A percentile compares a stretch with the other conserved stretches of the same genome.
phyloP scores from a whole-genome alignment of 345 rosid species.

The Syzygium oleosum region DNA sequence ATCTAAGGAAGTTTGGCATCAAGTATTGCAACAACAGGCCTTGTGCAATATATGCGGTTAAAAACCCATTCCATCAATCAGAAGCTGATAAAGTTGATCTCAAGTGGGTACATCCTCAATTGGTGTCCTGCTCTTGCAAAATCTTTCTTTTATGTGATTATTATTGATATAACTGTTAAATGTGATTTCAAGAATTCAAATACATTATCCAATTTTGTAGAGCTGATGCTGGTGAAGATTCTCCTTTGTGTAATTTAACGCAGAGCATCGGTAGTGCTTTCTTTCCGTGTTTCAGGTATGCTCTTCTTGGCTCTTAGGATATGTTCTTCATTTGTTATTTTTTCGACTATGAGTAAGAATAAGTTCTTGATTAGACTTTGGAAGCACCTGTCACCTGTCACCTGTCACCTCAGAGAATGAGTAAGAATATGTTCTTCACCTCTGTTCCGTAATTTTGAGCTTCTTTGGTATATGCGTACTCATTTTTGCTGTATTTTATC shows the following conservation, averaged over 20 bases:
- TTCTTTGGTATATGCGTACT: neutral
- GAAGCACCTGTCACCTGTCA: neutral
- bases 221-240: conserved; percentile 38
- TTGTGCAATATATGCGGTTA: conserved; percentile 63
- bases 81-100: conserved; percentile 23
- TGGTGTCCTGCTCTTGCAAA: neutral
- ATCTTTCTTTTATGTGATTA: neutral
- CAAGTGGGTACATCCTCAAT: conserved; percentile 40
- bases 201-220: conserved; percentile 16
- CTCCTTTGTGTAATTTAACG: conserved; percentile 40
- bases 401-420: neutral
- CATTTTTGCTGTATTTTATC: neutral
- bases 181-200: neutral
- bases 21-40: conserved; percentile 80
- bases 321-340: neutral
- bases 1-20: conserved; percentile 76
- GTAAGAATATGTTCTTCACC: neutral
- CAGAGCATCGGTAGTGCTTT: conserved; percentile 70
- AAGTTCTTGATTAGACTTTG: neutral
- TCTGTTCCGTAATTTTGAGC: neutral
- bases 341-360: neutral
- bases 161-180: neutral
- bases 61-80: conserved; percentile 19
- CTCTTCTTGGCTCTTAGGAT: neutral
- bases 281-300: conserved; percentile 76